Percentiles rank a stretch among this genome's conserved stretches.
phyloP scores from a whole-genome alignment of 306 rosid genomes.

The Prunus salicina region DNA sequence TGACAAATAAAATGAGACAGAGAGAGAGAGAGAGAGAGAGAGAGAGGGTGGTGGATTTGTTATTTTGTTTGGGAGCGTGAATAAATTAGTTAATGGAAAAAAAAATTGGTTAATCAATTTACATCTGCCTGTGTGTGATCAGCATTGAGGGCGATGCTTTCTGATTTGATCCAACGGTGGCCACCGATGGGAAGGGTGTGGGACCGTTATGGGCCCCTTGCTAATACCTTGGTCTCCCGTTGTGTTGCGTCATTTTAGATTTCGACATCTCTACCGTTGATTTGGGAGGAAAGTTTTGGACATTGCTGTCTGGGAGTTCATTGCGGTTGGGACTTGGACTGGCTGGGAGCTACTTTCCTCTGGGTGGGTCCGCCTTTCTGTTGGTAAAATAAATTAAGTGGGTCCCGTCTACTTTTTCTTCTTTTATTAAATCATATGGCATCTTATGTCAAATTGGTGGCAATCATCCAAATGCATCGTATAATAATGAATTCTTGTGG shows the following conservation, averaged over 20 bases:
- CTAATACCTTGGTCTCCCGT: not conserved
- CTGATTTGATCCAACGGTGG: constrained; percentile 11
- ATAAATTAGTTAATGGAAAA: not conserved
- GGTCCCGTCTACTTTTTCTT: too few relatives aligned
- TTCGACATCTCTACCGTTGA: constrained; percentile 18
- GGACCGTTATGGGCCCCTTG: constrained; percentile 1
- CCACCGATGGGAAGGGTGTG: not conserved
- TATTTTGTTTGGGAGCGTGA: not conserved
- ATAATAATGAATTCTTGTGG: too few relatives aligned
- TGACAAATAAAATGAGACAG: not conserved
- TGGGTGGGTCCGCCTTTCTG: not conserved
- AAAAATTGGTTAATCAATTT: not conserved
- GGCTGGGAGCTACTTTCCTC: not conserved
- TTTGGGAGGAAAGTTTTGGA: constrained; percentile 12
- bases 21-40: not conserved
- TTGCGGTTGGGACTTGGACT: not conserved
- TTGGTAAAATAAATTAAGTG: too few relatives aligned
- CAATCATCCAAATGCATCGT: too few relatives aligned
- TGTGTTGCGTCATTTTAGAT: not conserved
- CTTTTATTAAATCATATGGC: too few relatives aligned
- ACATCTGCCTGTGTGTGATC: not conserved
- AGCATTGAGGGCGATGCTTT: not conserved
- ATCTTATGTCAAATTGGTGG: not conserved
- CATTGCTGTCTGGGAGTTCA: not conserved
- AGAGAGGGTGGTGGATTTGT: not conserved